Evolutionary conservation across 768 basidiomycete species (phyloP).

Genomic region (Suillus spraguei): DNA sequence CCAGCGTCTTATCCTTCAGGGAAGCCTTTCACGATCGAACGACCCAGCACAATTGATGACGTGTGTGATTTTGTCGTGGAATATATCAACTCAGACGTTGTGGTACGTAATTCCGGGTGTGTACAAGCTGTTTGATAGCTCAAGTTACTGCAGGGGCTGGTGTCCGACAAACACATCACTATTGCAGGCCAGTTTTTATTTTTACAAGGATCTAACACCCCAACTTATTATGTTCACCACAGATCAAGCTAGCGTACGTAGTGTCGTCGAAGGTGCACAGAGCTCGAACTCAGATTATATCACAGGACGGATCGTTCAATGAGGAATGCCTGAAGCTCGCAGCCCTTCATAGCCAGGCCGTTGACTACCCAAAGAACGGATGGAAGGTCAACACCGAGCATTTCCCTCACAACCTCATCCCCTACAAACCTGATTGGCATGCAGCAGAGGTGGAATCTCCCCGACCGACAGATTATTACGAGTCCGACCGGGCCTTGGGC

Average conservation of each 20-base stretch:
- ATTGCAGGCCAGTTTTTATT: conserved; percentile 60
- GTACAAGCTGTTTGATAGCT: background rate
- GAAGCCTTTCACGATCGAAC: conserved; percentile 38
- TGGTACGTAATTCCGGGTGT: conserved; percentile 47
- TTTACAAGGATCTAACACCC: background rate
- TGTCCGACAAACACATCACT: conserved; percentile 69
- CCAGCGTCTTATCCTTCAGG: conserved; percentile 54
- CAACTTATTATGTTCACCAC: conserved; percentile 4
- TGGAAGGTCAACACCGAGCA: conserved; percentile 57
- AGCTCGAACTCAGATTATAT: background rate
- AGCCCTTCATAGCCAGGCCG: conserved; percentile 59
- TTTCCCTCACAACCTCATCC: conserved; percentile 59
- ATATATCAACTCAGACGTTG: conserved; percentile 81
- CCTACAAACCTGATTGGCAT: conserved; percentile 82
- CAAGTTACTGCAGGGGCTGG: conserved; percentile 52
- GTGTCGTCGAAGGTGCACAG: background rate
- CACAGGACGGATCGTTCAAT: conserved; percentile 65
- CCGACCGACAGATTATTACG: conserved; percentile 67
- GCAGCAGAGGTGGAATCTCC: conserved; percentile 56
- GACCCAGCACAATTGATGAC: conserved; percentile 63
- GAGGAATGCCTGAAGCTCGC: conserved; percentile 59
- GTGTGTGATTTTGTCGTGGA: conserved; percentile 82
- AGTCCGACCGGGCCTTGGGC: conserved; percentile 71
- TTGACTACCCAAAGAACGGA: conserved; percentile 83
- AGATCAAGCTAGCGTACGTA: conserved; percentile 72